Evolutionary conservation across 1,284 basidiomycete genomes (phyloP).

Genomic region (Sphagnurus paluster): DNA sequence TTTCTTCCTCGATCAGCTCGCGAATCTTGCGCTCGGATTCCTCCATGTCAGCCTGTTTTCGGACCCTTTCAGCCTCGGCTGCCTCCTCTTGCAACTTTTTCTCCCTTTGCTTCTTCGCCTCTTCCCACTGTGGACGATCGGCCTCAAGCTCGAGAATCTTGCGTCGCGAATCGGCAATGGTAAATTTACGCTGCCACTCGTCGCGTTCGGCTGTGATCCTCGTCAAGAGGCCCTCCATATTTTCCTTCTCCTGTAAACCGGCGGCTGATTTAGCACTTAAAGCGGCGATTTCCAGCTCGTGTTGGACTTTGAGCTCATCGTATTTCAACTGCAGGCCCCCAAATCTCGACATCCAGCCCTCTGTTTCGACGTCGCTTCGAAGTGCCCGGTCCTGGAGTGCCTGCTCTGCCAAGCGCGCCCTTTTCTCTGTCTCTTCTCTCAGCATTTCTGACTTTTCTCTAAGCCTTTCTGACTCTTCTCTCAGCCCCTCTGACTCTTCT

Average conservation of each 20-base stretch:
- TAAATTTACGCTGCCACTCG: neutral
- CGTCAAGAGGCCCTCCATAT: neutral
- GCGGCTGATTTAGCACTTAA: neutral
- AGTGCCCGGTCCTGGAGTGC: neutral
- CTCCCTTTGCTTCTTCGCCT: neutral
- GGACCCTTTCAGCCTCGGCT: neutral
- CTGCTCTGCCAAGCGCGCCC: neutral
- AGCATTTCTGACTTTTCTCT: neutral
- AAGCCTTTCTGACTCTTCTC: too few relatives aligned
- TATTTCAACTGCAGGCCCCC: neutral
- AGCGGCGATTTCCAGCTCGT: neutral
- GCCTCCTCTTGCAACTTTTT: neutral
- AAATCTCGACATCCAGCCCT: neutral
- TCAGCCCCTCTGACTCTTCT: conserved; percentile 3
- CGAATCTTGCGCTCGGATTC: neutral
- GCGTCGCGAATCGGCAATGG: neutral
- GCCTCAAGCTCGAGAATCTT: neutral
- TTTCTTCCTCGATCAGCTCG: neutral
- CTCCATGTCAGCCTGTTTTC: neutral
- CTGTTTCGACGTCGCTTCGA: neutral
- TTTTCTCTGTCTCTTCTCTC: conserved; percentile 1
- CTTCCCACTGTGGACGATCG: neutral
- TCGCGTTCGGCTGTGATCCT: neutral
- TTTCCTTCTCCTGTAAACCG: neutral
- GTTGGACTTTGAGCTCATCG: neutral